Percentiles rank a stretch among this genome's conserved stretches.
Conservation (phyloP, 2,329 filamentous ascomycete genomes). For the Tolypocladium tropicale region DNA sequence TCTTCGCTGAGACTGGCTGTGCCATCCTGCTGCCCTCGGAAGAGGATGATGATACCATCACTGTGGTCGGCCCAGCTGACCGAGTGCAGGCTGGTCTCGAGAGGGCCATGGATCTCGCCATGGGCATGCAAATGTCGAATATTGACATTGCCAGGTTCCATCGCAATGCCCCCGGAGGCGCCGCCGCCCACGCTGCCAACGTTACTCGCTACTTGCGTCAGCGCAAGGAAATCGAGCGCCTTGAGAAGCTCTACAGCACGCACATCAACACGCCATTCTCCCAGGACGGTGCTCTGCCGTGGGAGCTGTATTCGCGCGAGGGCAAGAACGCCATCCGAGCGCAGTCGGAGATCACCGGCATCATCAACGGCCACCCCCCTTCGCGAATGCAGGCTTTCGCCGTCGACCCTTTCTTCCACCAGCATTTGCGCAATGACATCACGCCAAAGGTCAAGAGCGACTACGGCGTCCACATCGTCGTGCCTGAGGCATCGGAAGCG, state of each 20-base stretch:
- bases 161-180: conserved; percentile 59
- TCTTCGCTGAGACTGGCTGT: conserved; percentile 85
- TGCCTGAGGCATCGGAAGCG: conserved; percentile 53
- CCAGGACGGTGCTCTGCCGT: conserved; percentile 60
- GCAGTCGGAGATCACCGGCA: conserved; percentile 62
- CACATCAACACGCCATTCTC: conserved; percentile 74
- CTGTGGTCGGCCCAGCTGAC: conserved; percentile 70
- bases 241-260: conserved; percentile 73
- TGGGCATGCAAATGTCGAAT: conserved; percentile 73
- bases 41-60: conserved; percentile 73
- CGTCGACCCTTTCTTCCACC: conserved; percentile 72
- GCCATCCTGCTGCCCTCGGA: conserved; percentile 70
- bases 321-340: conserved; percentile 73
- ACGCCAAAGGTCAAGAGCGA: conserved; percentile 54
- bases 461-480: conserved; percentile 62
- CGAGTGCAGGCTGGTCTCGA: conserved; percentile 67
- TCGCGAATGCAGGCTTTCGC: conserved; percentile 55
- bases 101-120: conserved; percentile 79
- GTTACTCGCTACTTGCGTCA: conserved; percentile 81
- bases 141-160: conserved; percentile 78
- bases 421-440: conserved; percentile 57
- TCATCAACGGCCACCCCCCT: conserved; percentile 66
- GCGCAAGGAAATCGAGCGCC: conserved; percentile 67
- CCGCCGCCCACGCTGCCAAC: conserved; percentile 70
- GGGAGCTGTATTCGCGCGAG: conserved; percentile 83